Evolutionary conservation across 1,139 yeast species (phyloP), one percentile per base, ranked within the genome.

Genomic region (Yamadazyma diospyri): DNA sequence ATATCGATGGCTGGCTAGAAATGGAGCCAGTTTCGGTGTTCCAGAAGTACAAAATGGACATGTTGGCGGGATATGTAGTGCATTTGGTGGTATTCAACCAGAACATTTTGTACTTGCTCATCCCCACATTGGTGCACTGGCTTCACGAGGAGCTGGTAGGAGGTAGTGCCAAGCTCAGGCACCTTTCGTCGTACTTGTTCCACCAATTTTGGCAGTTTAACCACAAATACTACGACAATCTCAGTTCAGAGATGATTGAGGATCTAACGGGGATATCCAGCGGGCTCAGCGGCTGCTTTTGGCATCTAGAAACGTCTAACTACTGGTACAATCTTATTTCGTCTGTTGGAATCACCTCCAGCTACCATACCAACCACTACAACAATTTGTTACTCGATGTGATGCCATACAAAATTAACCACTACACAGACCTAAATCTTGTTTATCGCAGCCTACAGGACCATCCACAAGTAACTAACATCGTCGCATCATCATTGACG

Each of bases 41-140:
- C 4, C 32, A 33, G 6, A 26, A 40, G 1, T 51, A 61, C 36
- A 51, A 56, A 18, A 33, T 37, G 12, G 56, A 55, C 18, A 35
- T 64, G 5, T 37, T 64, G 11, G 31, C 57, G 4, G 72, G 72
- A 1, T 67, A 67, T 41, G 39, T 66, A 9, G 33, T 62, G 4
- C 67, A 63, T 32, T 39, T 66, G 16, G 35, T 65, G 5, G 54
- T 57, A 6, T 48, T 65, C 37, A 57, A 65, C 36, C 49, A 50
- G 12, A 50, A 42, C 36, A 39, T 53, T 9, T 43, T 64, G 21
- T 64, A 51, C 38, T 34, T 57, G 25, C 45, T 67, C 25, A 43
- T 64, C 1, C 72, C 72, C 0, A 54, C 55, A 0, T 36, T 65
- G 8, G 42, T 63, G 1, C 70, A 64, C 31, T 65, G 71, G 71